Evolutionary conservation across 2,329 filamentous ascomycete species (phyloP), one percentile per base, ranked within the genome.

Genomic region (Paecilomyces variotii): DNA sequence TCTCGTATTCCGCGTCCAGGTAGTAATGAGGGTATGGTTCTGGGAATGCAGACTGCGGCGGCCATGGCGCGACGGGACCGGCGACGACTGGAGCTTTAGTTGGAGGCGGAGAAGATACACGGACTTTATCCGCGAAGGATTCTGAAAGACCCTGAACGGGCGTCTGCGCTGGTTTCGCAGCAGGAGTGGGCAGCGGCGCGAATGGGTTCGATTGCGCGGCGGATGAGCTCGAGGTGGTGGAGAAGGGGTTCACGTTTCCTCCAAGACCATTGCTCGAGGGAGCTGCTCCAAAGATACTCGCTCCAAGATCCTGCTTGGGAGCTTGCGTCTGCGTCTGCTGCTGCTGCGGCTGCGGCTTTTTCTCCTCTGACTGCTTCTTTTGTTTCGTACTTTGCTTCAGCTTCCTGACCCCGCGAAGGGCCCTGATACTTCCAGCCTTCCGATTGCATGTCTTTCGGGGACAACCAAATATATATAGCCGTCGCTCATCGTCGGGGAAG

Each of bases 1-100:
- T 89, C 74, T 99, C 94, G 75, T 90, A 96, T 69, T 96, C 93
- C 56, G 93, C 93, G 65, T 97, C 94, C 52, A 93, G 85, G 77
- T 91, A 90, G 69, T 88, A 89, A 30, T 83, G 77, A 0, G 90
- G 88, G 74, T 92, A 97, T 0, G 91, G 79, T 1, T 79, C 61
- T 0, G 90, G 89, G 64, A 89, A 87, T 0, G 81, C 75, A 1
- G 84, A 79, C 45, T 80, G 76, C 11, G 81, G 70, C 0, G 93
- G 93, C 92, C 92, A 97, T 7, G 90, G 87, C 64, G 91, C 84
- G 0, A 82, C 76, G 0, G 84, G 79, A 2, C 69, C 70, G 4
- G 71, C 66, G 26, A 70, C 69, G 61, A 72, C 70, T 25, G 70
- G 67, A 34, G 72, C 67, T 65, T 61, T 61, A 56, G 2, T 65